phyloP scores from a whole-genome alignment of 2,329 filamentous ascomycete genomes.

The Fusarium decemcellulare region DNA sequence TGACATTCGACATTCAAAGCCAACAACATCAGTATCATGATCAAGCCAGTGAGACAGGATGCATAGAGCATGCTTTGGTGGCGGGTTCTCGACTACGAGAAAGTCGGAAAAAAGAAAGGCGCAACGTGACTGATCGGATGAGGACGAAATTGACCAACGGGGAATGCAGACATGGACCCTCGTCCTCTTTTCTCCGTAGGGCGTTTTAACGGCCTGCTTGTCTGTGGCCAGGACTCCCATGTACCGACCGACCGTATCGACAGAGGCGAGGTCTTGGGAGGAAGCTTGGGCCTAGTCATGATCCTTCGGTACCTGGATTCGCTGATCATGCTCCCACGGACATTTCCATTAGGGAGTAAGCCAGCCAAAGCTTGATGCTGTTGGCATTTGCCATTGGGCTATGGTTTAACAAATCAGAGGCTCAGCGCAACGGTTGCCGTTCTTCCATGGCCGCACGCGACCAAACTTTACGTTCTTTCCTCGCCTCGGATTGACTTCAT shows the following conservation, averaged over 20 bases:
- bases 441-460: constrained; percentile 1
- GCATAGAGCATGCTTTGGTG: constrained; percentile 1
- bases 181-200: neutral
- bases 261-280: neutral
- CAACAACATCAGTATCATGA: neutral
- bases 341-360: constrained; percentile 28
- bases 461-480: neutral
- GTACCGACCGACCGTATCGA: neutral
- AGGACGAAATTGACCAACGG: constrained; percentile 4
- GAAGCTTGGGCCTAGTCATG: neutral
- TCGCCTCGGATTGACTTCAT: neutral
- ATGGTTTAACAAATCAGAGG: neutral
- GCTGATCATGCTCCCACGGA: constrained; percentile 23
- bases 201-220: neutral
- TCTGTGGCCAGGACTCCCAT: neutral
- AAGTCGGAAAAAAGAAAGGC: neutral
- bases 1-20: neutral
- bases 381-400: neutral
- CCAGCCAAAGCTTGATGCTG: constrained; percentile 16
- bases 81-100: neutral
- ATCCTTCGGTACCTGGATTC: neutral
- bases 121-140: constrained; percentile 4
- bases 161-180: neutral
- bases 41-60: neutral
- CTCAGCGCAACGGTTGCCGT: no score